Conservation (phyloP, 345 rosid genomes). For the Populus tremula region DNA sequence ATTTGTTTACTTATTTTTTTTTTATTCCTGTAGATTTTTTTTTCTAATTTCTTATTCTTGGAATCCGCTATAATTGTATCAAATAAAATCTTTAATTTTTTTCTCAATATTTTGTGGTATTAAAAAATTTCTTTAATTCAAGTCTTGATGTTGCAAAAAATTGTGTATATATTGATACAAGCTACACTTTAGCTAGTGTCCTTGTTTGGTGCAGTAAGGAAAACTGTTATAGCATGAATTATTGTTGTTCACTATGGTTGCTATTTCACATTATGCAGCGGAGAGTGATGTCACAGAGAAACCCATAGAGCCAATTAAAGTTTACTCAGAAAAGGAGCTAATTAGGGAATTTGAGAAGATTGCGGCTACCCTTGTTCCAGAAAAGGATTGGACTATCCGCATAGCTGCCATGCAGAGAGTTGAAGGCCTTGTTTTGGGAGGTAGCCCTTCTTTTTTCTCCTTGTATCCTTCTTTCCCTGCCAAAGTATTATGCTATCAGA, state of each 20-base stretch:
- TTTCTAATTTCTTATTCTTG: background rate
- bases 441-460: constrained; percentile 12
- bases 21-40: background rate
- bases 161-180: background rate
- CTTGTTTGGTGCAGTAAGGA: background rate
- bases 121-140: background rate
- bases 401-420: constrained; percentile 97
- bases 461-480: background rate
- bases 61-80: background rate
- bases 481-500: background rate
- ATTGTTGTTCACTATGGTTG: constrained; percentile 8
- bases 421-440: constrained; percentile 97
- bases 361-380: constrained; percentile 81
- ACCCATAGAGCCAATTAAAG: constrained; percentile 75
- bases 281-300: constrained; percentile 76
- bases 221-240: background rate
- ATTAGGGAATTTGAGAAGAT: constrained; percentile 90
- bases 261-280: constrained; percentile 43
- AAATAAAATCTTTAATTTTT: background rate
- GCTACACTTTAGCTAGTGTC: background rate
- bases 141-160: background rate
- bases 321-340: constrained; percentile 95
- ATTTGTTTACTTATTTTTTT: background rate
- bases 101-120: too few relatives aligned
- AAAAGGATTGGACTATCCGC: constrained; percentile 98